A percentile compares a stretch with the other conserved stretches of the same genome.
Evolutionary conservation across 2,329 filamentous ascomycete genomes (phyloP).

Genomic region (Thielaviopsis punctulata): DNA sequence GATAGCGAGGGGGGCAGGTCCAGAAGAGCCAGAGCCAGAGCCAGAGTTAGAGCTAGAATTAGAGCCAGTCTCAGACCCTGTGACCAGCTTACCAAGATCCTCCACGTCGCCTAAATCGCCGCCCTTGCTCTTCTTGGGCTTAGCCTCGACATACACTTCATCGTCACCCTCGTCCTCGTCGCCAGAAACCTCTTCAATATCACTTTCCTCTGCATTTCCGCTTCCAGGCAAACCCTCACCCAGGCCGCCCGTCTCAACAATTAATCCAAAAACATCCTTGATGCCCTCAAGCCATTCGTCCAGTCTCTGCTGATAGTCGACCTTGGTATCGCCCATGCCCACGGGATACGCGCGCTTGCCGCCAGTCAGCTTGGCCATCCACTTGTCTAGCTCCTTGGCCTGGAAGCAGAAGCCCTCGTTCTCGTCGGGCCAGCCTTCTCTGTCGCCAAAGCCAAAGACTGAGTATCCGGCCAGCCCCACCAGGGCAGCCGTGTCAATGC

Average conservation of each 20-base stretch:
- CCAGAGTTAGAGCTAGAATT: too few species aligned
- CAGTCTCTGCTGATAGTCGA: slow-evolving; percentile 48
- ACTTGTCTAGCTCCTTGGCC: slow-evolving; percentile 76
- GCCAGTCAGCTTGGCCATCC: slow-evolving; percentile 89
- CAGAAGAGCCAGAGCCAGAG: slow-evolving; percentile 15
- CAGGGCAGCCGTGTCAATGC: slow-evolving; percentile 78
- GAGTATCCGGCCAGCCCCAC: slow-evolving; percentile 66
- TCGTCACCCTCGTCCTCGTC: slow-evolving; percentile 35
- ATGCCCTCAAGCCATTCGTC: slow-evolving; percentile 66
- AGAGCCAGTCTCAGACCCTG: too few species aligned
- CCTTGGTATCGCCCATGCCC: slow-evolving; percentile 72
- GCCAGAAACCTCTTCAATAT: slow-evolving; percentile 51
- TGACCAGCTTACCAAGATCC: slow-evolving; percentile 55
- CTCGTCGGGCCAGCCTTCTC: slow-evolving; percentile 81
- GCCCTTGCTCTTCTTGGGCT: slow-evolving; percentile 18
- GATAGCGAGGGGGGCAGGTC: slow-evolving; percentile 44
- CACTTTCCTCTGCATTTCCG: slow-evolving; percentile 71
- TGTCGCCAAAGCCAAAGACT: slow-evolving; percentile 86
- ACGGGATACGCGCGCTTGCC: slow-evolving; percentile 77
- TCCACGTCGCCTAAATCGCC: slow-evolving; percentile 59
- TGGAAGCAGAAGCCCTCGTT: slow-evolving; percentile 86
- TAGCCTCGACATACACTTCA: slow-evolving; percentile 30
- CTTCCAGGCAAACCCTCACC: slow-evolving; percentile 58
- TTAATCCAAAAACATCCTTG: slow-evolving; percentile 48
- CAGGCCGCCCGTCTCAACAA: slow-evolving; percentile 39